Evolutionary conservation across 495 filamentous ascomycete genomes (phyloP), one percentile per base, ranked within the genome.

Genomic region (Talaromyces adpressus): DNA sequence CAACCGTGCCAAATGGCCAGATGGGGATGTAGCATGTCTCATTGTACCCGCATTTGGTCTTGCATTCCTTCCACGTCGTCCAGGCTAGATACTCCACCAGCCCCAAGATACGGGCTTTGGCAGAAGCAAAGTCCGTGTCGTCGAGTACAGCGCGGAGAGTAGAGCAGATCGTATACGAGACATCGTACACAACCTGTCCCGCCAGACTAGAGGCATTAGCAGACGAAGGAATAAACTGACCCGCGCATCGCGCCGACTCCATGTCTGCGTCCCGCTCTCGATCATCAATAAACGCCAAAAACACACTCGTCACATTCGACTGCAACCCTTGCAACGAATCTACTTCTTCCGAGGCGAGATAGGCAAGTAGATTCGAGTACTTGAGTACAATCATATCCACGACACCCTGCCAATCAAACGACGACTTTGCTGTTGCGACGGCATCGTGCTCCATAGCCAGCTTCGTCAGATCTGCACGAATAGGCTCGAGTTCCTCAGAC

Each of bases 21-120:
- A 89, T 85, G 0, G 87, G 83, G 3, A 87, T 67, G n/a, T 87
- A 79, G 71, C 87, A 89, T n/a, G 86, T 75, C 70, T 89, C 83
- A 62, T 85, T 80, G 18, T 73, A 70, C 0, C 63, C 70, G 62
- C 87, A 89, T 16, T 72, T 73, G 4, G 74, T 72, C 58, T 36
- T 41, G 62, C 87, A 88, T 54, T 83, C 72, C 66, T 85, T 86
- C 85, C 85, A 90, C 0, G 72, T 81, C 20, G 82, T 75, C 87
- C 87, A 90, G 16, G 73, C 69, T 25, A 90, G 74, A 57, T 82
- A 79, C 0, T 71, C 67, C 25, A 82, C 79, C 52, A 89, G 69
- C 3, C 65, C 62, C 3, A 68, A 64, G 11, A 87, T 63, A 1
- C 70, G 62, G 6, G 61, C 41, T 29, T 73, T 64, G 0, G 75